phyloP scores from a whole-genome alignment of 2,329 filamentous ascomycete genomes.

The Calonectria pseudoreteaudii region DNA sequence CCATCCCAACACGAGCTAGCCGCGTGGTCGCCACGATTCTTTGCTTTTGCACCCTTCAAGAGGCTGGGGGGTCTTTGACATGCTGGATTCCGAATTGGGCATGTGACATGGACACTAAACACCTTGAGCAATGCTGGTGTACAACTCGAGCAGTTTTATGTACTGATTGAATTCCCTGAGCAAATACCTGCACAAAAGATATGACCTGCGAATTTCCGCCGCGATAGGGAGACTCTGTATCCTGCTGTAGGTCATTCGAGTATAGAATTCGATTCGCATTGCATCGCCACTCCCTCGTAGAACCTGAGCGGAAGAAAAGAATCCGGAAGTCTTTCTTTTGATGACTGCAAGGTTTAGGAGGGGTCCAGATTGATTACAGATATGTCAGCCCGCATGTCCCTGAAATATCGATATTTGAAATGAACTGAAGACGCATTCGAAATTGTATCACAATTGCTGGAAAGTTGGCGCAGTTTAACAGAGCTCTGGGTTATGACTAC shows the following conservation, averaged over 20 bases:
- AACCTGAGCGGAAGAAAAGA: too few species aligned
- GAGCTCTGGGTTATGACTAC: constrained; percentile 2
- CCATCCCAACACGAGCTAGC: background rate
- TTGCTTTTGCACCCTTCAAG: background rate
- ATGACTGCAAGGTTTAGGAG: too few species aligned
- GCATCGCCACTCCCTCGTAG: too few species aligned
- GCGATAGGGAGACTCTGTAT: background rate
- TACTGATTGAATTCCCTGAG: background rate
- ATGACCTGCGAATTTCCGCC: background rate
- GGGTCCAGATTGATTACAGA: too few species aligned
- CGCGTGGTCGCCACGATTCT: background rate
- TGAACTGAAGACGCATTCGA: constrained; percentile 59
- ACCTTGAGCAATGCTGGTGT: background rate
- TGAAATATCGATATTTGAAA: too few species aligned
- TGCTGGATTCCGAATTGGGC: background rate
- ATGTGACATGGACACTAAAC: background rate
- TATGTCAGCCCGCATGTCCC: too few species aligned
- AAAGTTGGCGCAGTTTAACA: constrained; percentile 32
- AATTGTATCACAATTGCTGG: constrained; percentile 44
- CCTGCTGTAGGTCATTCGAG: constrained; percentile 12
- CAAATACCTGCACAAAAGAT: background rate
- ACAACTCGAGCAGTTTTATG: background rate
- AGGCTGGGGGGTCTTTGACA: background rate
- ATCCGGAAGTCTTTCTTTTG: constrained; percentile 15
- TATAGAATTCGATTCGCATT: too few species aligned